Evolutionary conservation across 73 alveolate species (phyloP).

Genomic region (Paramecium caudatum): DNA sequence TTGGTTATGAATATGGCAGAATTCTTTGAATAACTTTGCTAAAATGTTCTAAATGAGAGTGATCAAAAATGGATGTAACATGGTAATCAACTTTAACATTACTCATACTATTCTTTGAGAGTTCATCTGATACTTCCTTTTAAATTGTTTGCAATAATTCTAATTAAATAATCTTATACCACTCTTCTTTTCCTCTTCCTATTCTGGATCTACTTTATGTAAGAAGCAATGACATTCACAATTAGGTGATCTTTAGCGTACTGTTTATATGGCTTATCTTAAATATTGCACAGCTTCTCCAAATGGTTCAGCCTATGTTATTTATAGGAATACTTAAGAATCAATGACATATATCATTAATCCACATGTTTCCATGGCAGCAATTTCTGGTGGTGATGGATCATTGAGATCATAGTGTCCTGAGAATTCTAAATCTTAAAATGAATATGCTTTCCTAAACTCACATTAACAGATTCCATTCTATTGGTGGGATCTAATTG

Average conservation of each 20-base stretch:
- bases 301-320: slow-evolving; percentile 78
- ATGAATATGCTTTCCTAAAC: slow-evolving; percentile 89
- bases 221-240: slow-evolving; percentile 38
- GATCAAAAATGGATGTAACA: slow-evolving; percentile 95
- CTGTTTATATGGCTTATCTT: slow-evolving; percentile 70
- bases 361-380: slow-evolving; percentile 85
- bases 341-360: slow-evolving; percentile 94
- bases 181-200: slow-evolving; percentile 33
- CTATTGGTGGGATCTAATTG: slow-evolving; percentile 91
- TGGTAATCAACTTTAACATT: slow-evolving; percentile 81
- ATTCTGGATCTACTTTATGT: slow-evolving; percentile 73
- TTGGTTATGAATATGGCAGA: slow-evolving; percentile 87
- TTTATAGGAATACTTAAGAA: slow-evolving; percentile 73
- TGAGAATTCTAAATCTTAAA: slow-evolving; percentile 96
- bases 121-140: slow-evolving; percentile 79
- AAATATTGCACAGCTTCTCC: slow-evolving; percentile 74
- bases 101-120: slow-evolving; percentile 75
- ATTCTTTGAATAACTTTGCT: slow-evolving; percentile 94
- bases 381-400: slow-evolving; percentile 84
- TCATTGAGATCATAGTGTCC: slow-evolving; percentile 87
- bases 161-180: background rate
- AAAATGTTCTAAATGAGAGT: slow-evolving; percentile 93
- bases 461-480: slow-evolving; percentile 86
- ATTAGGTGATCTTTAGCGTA: slow-evolving; percentile 26
- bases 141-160: slow-evolving; percentile 8